Base-by-base conservation (phyloP, 495 filamentous ascomycete genomes). In the Parathielavia appendiculata region DNA sequence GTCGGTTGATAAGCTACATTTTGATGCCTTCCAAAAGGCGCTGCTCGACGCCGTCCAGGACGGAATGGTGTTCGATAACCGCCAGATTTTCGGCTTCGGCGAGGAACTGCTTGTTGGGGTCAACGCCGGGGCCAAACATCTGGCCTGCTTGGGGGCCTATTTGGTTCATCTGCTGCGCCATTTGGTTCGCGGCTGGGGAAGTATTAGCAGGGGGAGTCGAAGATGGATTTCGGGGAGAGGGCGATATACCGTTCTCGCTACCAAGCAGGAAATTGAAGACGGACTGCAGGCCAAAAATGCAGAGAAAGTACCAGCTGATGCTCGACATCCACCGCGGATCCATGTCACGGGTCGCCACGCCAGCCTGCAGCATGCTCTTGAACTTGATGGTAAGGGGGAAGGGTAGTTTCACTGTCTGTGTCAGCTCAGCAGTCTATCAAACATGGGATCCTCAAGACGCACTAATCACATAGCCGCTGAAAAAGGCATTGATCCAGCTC, bases 401-500 rank as follows among this genome's bases (percentile, higher is more conserved):
- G 4, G 93, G 93, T n/a, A 98, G 73, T 86, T 96, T 96, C 83
- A 98, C 91, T 50, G 38, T 43, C 38, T 14, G 8, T 8, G 62
- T 67, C 61, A 64, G 58, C 50, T 26, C n/a, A 10, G 4, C 36
- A 4, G 12, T 9, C n/a, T 12, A 11, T 1, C 12, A 0, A 14
- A 32, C 1, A 14, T 16, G 9, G 20, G 16, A 19, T 12, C 1
- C 12, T 4, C 22, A 19, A 17, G 40, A 82, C 87, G 57, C 76
- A 96, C 91, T 89, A 46, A 97, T 96, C 40, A 98, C 93, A 71
- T 95, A 98, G 20, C 93, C 93, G 43, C 88, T 91, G 66, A 98
- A 98, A 71, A 97, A 97, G 0, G 93, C 91, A 77, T 97, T 98
- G 66, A 98, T 97, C 93, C 93, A 98, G 53, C 93, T 90, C 93